Percentiles rank a stretch among this genome's conserved stretches.
These are phyloP conservation scores for Colletotrichum sp. DNA, from an alignment of 2,329 filamentous ascomycete species.

Conservation along the genomic window DNA sequence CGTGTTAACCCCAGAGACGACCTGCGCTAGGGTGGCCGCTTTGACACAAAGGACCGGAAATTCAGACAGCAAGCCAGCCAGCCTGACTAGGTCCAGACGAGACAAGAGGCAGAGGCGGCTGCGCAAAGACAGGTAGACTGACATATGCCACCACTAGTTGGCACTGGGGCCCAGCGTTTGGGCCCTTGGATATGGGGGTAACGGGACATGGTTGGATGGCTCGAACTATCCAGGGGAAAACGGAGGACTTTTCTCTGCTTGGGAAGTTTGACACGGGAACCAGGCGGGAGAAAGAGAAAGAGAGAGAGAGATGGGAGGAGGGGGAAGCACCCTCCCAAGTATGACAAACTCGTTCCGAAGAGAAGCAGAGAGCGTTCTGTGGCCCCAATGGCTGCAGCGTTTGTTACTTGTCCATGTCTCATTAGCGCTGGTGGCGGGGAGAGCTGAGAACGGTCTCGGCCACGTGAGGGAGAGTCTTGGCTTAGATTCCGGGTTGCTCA, in stretches of 20 bases:
- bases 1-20: neutral
- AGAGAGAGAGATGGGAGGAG: neutral
- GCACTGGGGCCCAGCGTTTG: neutral
- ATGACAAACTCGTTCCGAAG: neutral
- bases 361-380: neutral
- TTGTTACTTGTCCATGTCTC: neutral
- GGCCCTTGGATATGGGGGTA: neutral
- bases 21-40: neutral
- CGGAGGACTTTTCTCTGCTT: neutral
- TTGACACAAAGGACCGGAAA: conserved; percentile 13
- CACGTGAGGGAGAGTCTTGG: neutral
- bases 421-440: neutral
- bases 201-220: neutral
- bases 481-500: neutral
- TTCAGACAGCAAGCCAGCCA: neutral
- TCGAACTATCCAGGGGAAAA: conserved; percentile 1
- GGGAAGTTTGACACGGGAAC: neutral
- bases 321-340: neutral
- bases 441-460: conserved; percentile 5
- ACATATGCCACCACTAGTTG: conserved; percentile 8
- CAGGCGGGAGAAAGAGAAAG: neutral
- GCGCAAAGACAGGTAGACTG: neutral
- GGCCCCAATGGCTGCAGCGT: neutral
- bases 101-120: neutral
- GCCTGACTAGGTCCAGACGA: neutral